Evolutionary conservation across 1,284 basidiomycete genomes (phyloP).

Genomic region (Austropuccinia psidii): DNA sequence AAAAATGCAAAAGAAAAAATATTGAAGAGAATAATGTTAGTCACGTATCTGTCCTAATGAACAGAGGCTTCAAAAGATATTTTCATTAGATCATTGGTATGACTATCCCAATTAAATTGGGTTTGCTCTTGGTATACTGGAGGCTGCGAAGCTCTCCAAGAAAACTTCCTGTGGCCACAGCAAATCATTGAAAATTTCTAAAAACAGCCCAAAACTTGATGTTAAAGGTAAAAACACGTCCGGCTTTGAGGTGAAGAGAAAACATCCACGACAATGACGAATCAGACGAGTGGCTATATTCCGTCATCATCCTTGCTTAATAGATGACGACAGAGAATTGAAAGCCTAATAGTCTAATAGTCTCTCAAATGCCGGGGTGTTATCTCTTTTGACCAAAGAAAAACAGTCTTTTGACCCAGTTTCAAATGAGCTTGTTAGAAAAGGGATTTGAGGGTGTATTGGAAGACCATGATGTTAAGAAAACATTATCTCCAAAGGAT

Average conservation of each 20-base stretch:
- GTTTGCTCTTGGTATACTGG: conserved; percentile 11
- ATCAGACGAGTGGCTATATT: neutral
- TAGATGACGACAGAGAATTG: neutral
- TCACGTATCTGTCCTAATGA: conserved; percentile 34
- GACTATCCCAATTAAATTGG: neutral
- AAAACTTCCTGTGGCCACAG: conserved; percentile 34
- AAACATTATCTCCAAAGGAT: no score
- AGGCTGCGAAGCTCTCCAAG: neutral
- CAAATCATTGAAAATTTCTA: neutral
- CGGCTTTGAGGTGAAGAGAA: neutral
- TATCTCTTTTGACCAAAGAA: no score
- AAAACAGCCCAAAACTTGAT: neutral
- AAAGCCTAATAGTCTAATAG: neutral
- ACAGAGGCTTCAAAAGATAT: conserved; percentile 2
- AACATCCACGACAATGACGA: neutral
- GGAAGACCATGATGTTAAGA: no score
- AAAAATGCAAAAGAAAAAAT: neutral
- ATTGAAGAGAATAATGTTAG: neutral
- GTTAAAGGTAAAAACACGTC: neutral
- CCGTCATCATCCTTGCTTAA: neutral
- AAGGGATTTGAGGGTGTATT: no score
- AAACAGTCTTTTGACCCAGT: no score
- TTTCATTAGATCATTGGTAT: conserved; percentile 29
- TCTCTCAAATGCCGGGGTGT: neutral
- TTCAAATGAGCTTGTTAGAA: no score